Evolutionary conservation across 2,329 filamentous ascomycete genomes (phyloP).

Genomic region (Lecanicillium sp.): DNA sequence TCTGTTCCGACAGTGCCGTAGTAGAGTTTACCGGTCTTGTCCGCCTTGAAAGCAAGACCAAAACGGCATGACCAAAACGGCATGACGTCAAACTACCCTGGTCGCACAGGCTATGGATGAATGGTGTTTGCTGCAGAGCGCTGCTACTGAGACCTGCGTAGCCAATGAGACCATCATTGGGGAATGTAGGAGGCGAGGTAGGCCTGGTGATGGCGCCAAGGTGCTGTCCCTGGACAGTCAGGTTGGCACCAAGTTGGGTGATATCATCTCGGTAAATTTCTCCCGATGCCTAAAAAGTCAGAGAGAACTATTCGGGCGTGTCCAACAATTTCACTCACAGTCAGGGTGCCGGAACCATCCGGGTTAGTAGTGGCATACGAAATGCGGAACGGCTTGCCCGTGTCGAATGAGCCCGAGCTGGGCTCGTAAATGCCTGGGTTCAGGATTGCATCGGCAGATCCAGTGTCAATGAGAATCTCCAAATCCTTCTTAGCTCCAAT

Average conservation of each 20-base stretch:
- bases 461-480: constrained; percentile 13
- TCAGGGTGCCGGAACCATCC: constrained; percentile 10
- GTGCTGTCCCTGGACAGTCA: constrained; percentile 10
- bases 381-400: constrained; percentile 8
- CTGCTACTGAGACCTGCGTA: constrained; percentile 9
- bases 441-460: constrained; percentile 12
- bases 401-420: constrained; percentile 7
- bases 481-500: constrained; percentile 13
- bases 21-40: constrained; percentile 13
- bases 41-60: constrained; percentile 12
- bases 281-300: constrained; percentile 8
- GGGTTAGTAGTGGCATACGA: constrained; percentile 14
- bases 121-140: constrained; percentile 8
- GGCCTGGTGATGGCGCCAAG: constrained; percentile 11
- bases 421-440: constrained; percentile 14
- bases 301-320: background rate
- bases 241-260: constrained; percentile 11
- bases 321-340: constrained; percentile 5
- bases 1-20: constrained; percentile 12
- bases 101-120: constrained; percentile 13
- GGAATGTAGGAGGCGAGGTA: constrained; percentile 9
- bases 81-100: constrained; percentile 10
- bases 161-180: constrained; percentile 14
- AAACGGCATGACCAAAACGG: constrained; percentile 15
- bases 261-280: constrained; percentile 12